phyloP scores from a whole-genome alignment of 1,139 yeast species.

The Kodamaea sp. region DNA sequence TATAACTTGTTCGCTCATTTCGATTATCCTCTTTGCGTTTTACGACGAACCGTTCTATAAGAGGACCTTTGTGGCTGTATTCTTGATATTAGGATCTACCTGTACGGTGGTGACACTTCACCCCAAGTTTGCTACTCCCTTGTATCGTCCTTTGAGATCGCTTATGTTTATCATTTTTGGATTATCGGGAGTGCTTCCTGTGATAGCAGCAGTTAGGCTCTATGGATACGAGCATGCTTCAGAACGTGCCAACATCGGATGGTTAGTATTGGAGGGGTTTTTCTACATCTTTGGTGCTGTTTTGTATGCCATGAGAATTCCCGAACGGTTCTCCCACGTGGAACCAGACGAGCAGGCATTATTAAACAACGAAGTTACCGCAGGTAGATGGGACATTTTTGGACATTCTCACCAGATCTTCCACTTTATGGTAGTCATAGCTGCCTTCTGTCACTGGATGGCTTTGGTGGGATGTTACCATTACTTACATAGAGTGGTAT shows the following conservation, averaged over 20 bases:
- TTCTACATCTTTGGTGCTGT: slow-evolving; percentile 79
- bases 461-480: slow-evolving; percentile 65
- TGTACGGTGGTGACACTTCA: slow-evolving; percentile 69
- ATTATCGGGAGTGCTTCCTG: slow-evolving; percentile 73
- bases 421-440: slow-evolving; percentile 78
- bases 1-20: slow-evolving; percentile 73
- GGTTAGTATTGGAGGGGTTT: slow-evolving; percentile 69
- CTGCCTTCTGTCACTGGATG: slow-evolving; percentile 73
- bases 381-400: slow-evolving; percentile 58
- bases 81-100: slow-evolving; percentile 54
- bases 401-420: slow-evolving; percentile 91
- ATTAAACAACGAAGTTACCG: slow-evolving; percentile 15
- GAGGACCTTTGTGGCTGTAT: slow-evolving; percentile 47
- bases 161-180: slow-evolving; percentile 81
- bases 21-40: slow-evolving; percentile 69
- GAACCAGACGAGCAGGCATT: slow-evolving; percentile 25
- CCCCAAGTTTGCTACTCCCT: slow-evolving; percentile 64
- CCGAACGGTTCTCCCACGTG: slow-evolving; percentile 73
- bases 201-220: slow-evolving; percentile 47
- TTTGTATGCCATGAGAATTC: slow-evolving; percentile 74
- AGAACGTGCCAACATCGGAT: slow-evolving; percentile 54
- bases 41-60: slow-evolving; percentile 49
- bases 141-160: slow-evolving; percentile 78
- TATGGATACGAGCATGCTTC: slow-evolving; percentile 44
- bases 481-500: slow-evolving; percentile 38